Percentiles rank a stretch among this genome's conserved stretches.
Evolutionary conservation across 345 rosid species (phyloP).

Genomic region (Salix purpurea): DNA sequence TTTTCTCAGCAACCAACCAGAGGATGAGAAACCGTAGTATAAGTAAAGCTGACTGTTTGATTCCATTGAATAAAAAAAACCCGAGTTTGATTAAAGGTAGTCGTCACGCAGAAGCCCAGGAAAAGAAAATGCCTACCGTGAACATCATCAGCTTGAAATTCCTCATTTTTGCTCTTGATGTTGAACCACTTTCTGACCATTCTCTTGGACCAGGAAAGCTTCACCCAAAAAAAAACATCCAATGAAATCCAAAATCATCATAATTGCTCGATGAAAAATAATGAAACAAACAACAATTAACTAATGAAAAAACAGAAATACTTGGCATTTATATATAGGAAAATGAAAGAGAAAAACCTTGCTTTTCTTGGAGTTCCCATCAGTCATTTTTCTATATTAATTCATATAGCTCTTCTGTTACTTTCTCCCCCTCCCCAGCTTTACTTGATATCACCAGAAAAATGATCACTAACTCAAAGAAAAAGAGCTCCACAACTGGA

Average conservation of each 20-base stretch:
- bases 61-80: background rate
- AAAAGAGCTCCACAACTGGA: slow-evolving; percentile 12
- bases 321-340: background rate
- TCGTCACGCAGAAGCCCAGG: slow-evolving; percentile 9
- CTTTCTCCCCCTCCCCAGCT: slow-evolving; percentile 14
- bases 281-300: slow-evolving; percentile 2
- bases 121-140: slow-evolving; percentile 38
- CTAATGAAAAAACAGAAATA: slow-evolving; percentile 6
- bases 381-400: slow-evolving; percentile 64
- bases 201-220: slow-evolving; percentile 96
- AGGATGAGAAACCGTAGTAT: background rate
- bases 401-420: slow-evolving; percentile 31
- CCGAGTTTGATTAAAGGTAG: background rate
- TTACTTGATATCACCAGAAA: slow-evolving; percentile 20
- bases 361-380: slow-evolving; percentile 79
- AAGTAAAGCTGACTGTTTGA: background rate
- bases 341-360: slow-evolving; percentile 46
- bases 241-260: slow-evolving; percentile 1
- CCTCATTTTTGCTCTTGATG: slow-evolving; percentile 82
- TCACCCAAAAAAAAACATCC: slow-evolving; percentile 26
- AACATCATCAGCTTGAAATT: slow-evolving; percentile 77
- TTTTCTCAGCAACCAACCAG: slow-evolving; percentile 17
- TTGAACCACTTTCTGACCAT: slow-evolving; percentile 91
- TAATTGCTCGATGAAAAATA: background rate
- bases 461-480: slow-evolving; percentile 10